Base-by-base conservation (phyloP, 2,329 filamentous ascomycete genomes). In the Diaporthe citrichinensis region DNA sequence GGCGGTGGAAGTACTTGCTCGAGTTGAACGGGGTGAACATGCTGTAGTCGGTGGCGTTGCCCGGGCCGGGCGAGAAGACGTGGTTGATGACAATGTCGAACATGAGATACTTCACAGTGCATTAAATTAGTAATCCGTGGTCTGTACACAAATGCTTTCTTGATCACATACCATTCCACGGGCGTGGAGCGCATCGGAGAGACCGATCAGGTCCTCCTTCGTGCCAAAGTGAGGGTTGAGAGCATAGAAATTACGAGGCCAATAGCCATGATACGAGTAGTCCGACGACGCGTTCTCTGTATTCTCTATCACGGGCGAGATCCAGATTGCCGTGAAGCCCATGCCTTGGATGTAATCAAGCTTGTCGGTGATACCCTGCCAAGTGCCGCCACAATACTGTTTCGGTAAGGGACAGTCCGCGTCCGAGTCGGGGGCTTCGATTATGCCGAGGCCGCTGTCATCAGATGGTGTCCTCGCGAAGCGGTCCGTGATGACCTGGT, bases 41-140 rank as follows among this genome's bases (percentile, higher is more conserved):
- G 57, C 49, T 62, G 71, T 65, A 73, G 9, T 61, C 5, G 31
- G 57, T 65, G 15, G 44, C 36, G 31, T 53, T 51, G 79, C 75
- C 69, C 71, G 73, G 77, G 80, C 79, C 55, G 53, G 69, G 74
- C 62, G 77, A 65, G 78, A 73, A 55, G 74, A 75, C 15, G 80
- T 92, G 89, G 79, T 92, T 92, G 55, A 87, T 85, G 2, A 92
- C 90, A 2, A 92, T 85, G 74, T 92, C 91, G 17, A 91, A 86
- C 91, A 92, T 92, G 46, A 92, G 83, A 76, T 89, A 91, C 62
- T 68, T 36, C 5, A 5, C 12, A n/a, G n/a, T n/a, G n/a, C n/a
- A n/a, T n/a, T n/a, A n/a, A n/a, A n/a, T n/a, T n/a, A n/a, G n/a
- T n/a, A n/a, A n/a, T n/a, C 20, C 31, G 12, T 12, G 17, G 34